A percentile compares a stretch with the other conserved stretches of the same genome.
Evolutionary conservation across 257 asterid genomes (phyloP).

Genomic region (Catharanthus roseus): DNA sequence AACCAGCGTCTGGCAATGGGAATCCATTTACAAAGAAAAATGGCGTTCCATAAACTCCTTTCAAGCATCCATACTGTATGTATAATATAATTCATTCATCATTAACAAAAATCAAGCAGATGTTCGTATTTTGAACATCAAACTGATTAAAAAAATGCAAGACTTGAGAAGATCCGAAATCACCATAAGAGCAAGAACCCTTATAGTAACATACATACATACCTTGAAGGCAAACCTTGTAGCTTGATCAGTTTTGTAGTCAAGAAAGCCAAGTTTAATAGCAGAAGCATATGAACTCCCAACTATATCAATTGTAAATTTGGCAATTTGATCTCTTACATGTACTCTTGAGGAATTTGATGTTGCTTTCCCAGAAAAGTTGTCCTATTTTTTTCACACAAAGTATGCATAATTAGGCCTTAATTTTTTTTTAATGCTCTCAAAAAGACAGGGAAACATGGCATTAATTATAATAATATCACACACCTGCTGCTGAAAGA

Average conservation of each 20-base stretch:
- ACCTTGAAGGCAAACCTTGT: conserved; percentile 87
- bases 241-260: conserved; percentile 47
- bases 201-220: too few relatives aligned
- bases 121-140: too few relatives aligned
- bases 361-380: conserved; percentile 46
- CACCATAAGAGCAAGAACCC: background rate
- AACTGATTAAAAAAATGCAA: too few relatives aligned
- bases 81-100: background rate
- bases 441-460: too few relatives aligned
- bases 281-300: conserved; percentile 44
- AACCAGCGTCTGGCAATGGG: conserved; percentile 68
- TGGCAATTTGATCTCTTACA: conserved; percentile 27
- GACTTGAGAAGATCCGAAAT: too few relatives aligned
- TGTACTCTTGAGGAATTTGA: conserved; percentile 46
- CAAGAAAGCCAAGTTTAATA: conserved; percentile 47
- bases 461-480: too few relatives aligned
- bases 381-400: conserved; percentile 52
- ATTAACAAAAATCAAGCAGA: too few relatives aligned
- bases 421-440: too few relatives aligned
- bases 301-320: conserved; percentile 31
- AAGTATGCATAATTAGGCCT: too few relatives aligned
- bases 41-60: conserved; percentile 88
- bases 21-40: conserved; percentile 85
- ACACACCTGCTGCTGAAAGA: conserved; percentile 70
- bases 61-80: conserved; percentile 70